phyloP scores from a whole-genome alignment of 2,329 filamentous ascomycete genomes.

The Thielaviopsis musarum region DNA sequence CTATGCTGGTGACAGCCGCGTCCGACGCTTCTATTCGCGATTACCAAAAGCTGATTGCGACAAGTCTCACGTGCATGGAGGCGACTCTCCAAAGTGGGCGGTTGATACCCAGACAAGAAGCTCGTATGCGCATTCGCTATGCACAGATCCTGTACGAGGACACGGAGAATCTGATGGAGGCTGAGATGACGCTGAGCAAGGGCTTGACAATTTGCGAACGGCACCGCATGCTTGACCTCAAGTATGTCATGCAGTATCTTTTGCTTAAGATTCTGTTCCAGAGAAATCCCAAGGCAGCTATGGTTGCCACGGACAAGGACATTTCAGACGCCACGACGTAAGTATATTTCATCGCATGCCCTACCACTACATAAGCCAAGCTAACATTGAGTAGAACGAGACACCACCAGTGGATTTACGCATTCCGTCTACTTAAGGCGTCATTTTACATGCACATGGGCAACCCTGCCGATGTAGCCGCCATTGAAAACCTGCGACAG shows the following conservation, averaged over 20 bases:
- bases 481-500: slow-evolving; percentile 51
- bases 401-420: slow-evolving; percentile 58
- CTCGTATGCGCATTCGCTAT: slow-evolving; percentile 52
- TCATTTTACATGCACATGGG: slow-evolving; percentile 48
- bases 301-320: slow-evolving; percentile 53
- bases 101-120: slow-evolving; percentile 49
- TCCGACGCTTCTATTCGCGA: slow-evolving; percentile 30
- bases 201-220: slow-evolving; percentile 52
- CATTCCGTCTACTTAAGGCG: slow-evolving; percentile 57
- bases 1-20: slow-evolving; percentile 32
- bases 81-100: slow-evolving; percentile 45
- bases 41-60: slow-evolving; percentile 57
- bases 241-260: slow-evolving; percentile 62
- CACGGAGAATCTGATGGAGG: slow-evolving; percentile 58
- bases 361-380: slow-evolving; percentile 13
- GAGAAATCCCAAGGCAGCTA: slow-evolving; percentile 52
- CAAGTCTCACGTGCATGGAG: slow-evolving; percentile 56
- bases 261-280: slow-evolving; percentile 54
- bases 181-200: slow-evolving; percentile 55
- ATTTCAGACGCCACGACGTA: slow-evolving; percentile 52
- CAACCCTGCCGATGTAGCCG: slow-evolving; percentile 41
- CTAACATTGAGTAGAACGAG: slow-evolving; percentile 31
- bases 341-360: slow-evolving; percentile 16
- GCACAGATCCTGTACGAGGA: slow-evolving; percentile 56
- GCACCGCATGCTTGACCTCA: slow-evolving; percentile 40